These are phyloP conservation scores for Beauveria sp. DNA, from an alignment of 2,329 filamentous ascomycete species.

Conservation along the genomic window DNA sequence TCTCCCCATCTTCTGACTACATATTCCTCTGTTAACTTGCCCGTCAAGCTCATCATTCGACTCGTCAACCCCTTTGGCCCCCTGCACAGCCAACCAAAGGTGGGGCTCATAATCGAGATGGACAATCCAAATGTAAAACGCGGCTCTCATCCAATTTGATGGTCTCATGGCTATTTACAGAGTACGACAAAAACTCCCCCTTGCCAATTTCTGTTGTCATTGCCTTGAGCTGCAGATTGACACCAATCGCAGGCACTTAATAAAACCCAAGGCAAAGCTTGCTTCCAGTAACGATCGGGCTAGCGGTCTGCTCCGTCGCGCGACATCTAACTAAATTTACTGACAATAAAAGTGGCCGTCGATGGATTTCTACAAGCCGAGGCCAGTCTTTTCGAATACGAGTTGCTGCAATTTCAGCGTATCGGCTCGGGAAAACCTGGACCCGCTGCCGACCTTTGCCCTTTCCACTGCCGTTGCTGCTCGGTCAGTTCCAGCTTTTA, in stretches of 20 bases:
- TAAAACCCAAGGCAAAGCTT: not conserved
- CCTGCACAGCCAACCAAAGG: slow-evolving; percentile 1
- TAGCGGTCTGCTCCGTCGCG: not conserved
- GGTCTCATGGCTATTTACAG: not conserved
- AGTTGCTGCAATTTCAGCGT: not conserved
- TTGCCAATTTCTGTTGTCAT: too few species aligned
- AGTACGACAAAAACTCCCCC: too few species aligned
- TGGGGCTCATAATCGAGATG: not conserved
- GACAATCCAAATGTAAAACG: not conserved
- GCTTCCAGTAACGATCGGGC: not conserved
- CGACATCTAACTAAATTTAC: not conserved
- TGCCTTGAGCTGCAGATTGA: not conserved
- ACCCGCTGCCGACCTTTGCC: not conserved
- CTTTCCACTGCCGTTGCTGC: not conserved
- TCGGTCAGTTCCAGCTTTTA: not conserved
- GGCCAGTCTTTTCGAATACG: not conserved
- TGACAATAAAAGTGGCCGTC: too few species aligned
- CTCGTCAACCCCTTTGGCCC: not conserved
- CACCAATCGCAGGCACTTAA: too few species aligned
- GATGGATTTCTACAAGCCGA: too few species aligned
- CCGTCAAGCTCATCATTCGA: not conserved
- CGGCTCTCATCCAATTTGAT: not conserved
- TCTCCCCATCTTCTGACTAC: not conserved
- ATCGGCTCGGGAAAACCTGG: slow-evolving; percentile 5
- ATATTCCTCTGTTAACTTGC: not conserved